These are phyloP conservation scores for Pythium biforme DNA, from an alignment of 352 stramenopile genomes.

Conservation along the genomic window DNA sequence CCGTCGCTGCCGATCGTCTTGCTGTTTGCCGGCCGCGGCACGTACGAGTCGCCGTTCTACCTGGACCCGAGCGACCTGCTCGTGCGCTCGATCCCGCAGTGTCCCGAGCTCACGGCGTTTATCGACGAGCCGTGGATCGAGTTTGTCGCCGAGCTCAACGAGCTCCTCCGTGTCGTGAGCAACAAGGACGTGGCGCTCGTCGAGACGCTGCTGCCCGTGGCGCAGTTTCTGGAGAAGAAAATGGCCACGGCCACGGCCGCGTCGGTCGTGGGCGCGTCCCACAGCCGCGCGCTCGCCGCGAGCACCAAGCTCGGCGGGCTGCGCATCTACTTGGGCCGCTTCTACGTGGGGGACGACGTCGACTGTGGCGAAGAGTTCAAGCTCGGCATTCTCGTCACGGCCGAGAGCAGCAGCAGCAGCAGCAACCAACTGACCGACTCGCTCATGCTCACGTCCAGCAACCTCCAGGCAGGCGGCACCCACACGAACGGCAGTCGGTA, in stretches of 20 bases:
- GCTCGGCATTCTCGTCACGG: conserved; percentile 67
- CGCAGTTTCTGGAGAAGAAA: conserved; percentile 61
- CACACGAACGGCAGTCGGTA: background rate
- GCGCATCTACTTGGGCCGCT: conserved; percentile 69
- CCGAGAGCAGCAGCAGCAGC: background rate
- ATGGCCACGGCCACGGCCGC: conserved; percentile 39
- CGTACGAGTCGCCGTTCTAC: conserved; percentile 81
- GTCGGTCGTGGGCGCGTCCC: conserved; percentile 15
- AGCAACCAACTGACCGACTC: background rate
- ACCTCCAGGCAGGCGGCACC: background rate
- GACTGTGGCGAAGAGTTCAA: conserved; percentile 77
- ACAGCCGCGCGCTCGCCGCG: background rate
- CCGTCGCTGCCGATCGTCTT: conserved; percentile 70
- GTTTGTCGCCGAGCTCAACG: conserved; percentile 81
- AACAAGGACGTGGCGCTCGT: conserved; percentile 51
- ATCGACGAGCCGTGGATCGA: conserved; percentile 86
- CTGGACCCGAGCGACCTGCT: conserved; percentile 80
- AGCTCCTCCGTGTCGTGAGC: conserved; percentile 65
- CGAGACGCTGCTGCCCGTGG: conserved; percentile 60
- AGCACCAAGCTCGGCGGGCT: conserved; percentile 50
- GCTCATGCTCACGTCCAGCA: background rate
- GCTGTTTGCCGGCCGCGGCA: conserved; percentile 71
- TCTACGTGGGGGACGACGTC: conserved; percentile 68
- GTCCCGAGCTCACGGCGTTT: conserved; percentile 75
- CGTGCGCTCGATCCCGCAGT: conserved; percentile 75